Conservation (phyloP, 305 asterid species). For the Fraxinus greggii region DNA sequence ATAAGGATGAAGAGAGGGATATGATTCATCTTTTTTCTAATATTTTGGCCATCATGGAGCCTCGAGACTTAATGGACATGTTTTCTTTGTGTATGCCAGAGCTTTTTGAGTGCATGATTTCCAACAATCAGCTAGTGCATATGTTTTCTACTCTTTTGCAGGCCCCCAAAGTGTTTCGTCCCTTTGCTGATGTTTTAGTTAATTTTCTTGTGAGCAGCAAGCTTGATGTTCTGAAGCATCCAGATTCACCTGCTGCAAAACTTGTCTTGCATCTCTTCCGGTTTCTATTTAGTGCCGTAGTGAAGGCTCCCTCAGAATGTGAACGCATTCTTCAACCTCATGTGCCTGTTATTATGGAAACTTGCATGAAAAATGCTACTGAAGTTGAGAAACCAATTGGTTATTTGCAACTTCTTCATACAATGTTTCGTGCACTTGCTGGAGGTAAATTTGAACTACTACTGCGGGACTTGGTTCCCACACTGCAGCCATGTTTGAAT, state of each 20-base stretch:
- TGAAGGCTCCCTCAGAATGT: conserved; percentile 92
- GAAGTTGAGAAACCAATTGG: conserved; percentile 93
- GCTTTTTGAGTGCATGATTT: conserved; percentile 97
- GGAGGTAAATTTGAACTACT: conserved; percentile 96
- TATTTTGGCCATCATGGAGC: conserved; percentile 96
- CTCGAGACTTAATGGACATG: conserved; percentile 99
- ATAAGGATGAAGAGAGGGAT: conserved; percentile 97
- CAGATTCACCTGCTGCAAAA: conserved; percentile 96
- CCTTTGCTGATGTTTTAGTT: conserved; percentile 96
- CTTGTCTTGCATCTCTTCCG: conserved; percentile 97
- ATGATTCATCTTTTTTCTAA: conserved; percentile 92
- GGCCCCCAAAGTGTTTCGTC: conserved; percentile 90
- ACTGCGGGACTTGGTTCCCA: conserved; percentile 84
- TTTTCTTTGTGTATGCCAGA: conserved; percentile 97
- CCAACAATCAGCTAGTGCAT: conserved; percentile 87
- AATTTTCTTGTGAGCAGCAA: conserved; percentile 92
- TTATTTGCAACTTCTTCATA: conserved; percentile 92
- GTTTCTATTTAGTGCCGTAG: conserved; percentile 82
- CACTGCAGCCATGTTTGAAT: conserved; percentile 86
- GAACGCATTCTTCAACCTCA: conserved; percentile 98
- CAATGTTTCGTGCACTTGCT: conserved; percentile 95
- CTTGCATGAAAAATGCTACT: conserved; percentile 90
- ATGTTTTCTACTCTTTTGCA: conserved; percentile 93
- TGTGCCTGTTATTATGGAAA: conserved; percentile 88
- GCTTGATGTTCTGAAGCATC: conserved; percentile 96